Base-by-base conservation (phyloP, 352 stramenopile species). In the Globisporangium nunn region DNA sequence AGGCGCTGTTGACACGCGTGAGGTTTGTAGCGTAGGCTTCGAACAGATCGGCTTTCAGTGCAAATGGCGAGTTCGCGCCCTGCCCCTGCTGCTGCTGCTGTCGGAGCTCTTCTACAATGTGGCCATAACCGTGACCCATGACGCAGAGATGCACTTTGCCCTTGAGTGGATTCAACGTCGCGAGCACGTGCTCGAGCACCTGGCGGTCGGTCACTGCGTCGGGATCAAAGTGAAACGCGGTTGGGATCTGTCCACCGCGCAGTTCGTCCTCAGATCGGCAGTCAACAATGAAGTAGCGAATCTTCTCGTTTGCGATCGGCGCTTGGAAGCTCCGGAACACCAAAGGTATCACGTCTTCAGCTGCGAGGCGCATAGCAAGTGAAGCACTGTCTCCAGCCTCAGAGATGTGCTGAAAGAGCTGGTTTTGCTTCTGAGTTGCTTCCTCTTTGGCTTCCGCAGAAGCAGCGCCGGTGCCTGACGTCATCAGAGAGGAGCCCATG, bases 201-300 rank as follows among this genome's bases (percentile, higher is more conserved):
- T 37, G 48, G 7, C 69, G 56, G 47, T 92, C 73, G 2, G 72
- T 78, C 15, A 86, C 63, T 6, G 75, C 63, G 17, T 91, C 75
- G 0, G 84, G 83, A 44, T 92, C 80, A 49, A 92, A 85, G 45
- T 79, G 67, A 59, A 91, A 92, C 18, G 81, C 83, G 5, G 82
- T 94, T 0, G 84, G 84, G 46, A 94, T 74, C 48, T 84, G 71
- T 0, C 82, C 84, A 12, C 70, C 60, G 2, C 49, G 37, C 14
- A 70, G 71, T 28, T 88, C 72, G 7, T 78, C 65, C 1, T 45
- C 50, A 0, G 75, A 64, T 14, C 84, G 80, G 55, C 84, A 94
- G 62, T 94, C 84, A 2, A 94, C 54, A 33, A 91, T 76, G 48
- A 93, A 91, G 45, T 84, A 94, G 0, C 78, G 80, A 55, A 91